Base-by-base conservation (phyloP, 768 basidiomycete species). In the Tricholoma hemisulphureum region DNA sequence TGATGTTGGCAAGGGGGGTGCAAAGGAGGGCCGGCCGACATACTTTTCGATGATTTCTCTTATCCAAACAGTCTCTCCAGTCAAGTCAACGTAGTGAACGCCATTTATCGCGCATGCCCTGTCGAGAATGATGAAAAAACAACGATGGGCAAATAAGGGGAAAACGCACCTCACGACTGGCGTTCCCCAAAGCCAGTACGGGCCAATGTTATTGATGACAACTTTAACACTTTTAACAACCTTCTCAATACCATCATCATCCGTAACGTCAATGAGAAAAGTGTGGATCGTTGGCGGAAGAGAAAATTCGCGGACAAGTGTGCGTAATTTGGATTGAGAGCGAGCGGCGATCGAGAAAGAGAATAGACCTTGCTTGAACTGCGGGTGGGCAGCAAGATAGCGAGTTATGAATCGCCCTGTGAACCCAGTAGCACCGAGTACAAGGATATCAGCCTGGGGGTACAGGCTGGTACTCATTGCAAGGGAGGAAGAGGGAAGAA, bases 21-120 rank as follows among this genome's bases (percentile, higher is more conserved):
- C n/a, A n/a, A 14, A 52, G 18, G 7, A 6, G 34, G 39, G 20
- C 52, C n/a, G 20, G 51, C 48, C 23, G 31, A 74, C 84, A 64
- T 62, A 85, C 88, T 80, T 67, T 26, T 72, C 32, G 48, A 91
- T 83, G 51, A 92, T 86, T 13, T 83, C 73, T 59, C 73, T 74
- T 46, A 89, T 80, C 84, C 87, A 94, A 2, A 76, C 73, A 0
- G 80, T 72, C 69, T 95, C 93, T 8, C 89, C 88, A 1, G 88
- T 84, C 32, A 95, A 75, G 71, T 98, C 95, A 24, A 93, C 85
- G 68, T 96, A 96, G 71, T 95, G 92, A 6, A 83, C 81, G 4
- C 89, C 87, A 57, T 88, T 75, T 32, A 74, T 75, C 5, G 87
- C 89, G 61, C 94, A 96, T 4, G 89, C 87, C 56, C 83, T 90